Evolutionary conservation across 1,139 yeast species (phyloP), one percentile per base, ranked within the genome.

Genomic region (Pneumocystis canis): DNA sequence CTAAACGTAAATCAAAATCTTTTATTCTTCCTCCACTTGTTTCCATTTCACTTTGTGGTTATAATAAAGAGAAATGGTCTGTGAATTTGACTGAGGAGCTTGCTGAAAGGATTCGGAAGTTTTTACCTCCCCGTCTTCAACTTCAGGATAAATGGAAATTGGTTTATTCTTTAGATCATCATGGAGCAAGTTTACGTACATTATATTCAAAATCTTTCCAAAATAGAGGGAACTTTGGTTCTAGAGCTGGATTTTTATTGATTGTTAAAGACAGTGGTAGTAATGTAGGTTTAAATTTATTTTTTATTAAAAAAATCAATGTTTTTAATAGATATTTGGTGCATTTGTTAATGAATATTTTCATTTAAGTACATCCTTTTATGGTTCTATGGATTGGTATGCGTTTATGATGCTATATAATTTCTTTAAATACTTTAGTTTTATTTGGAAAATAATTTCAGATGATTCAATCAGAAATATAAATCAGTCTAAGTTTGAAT

Each of bases 331-430:
- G 41, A 74, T 82, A 60, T 92, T 92, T 76, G 99, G 99, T 0
- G 87, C 90, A 14, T 94, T 83, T 71, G 70, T 84, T 62, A 92
- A 89, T 73, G 96, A 89, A 68, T 78, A 82, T 64, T 80, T 66
- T 85, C 89, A 3, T 79, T 84, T 68, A 89, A 85, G 60, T 83
- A 83, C 61, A 64, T 78, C 89, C 64, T 92, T 84, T 74, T 87
- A 84, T 69, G 98, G 98, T 1, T 90, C 89, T 73, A 97, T 97
- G 0, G 97, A 92, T 73, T 89, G 97, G 70, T 89, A 90, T 25
- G 25, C 14, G 7, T 47, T 25, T 70, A 78, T 16, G 16, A 3
- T 60, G 54, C 57, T 53, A 57, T 39, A 31, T 63, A 39, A 63
- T 39, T 57, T 28, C 7, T 30, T 25, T 57, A 35, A 28, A 61